Evolutionary conservation across 116 monocot genomes (phyloP).

Genomic region (Zostera marina): DNA sequence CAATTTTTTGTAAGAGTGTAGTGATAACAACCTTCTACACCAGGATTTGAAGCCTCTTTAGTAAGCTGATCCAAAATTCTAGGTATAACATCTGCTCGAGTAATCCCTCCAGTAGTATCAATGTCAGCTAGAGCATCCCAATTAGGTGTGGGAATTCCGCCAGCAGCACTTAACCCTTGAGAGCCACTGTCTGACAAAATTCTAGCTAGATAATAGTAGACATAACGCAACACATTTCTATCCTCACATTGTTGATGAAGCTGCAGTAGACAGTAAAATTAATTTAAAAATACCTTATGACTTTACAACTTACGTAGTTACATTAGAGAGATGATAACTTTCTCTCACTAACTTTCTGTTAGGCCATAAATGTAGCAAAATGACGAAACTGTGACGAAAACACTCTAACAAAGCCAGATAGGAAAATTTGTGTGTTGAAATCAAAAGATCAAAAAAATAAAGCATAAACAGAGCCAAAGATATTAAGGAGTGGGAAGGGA

Average conservation of each 20-base stretch:
- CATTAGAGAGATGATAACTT: not conserved
- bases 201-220: conserved; percentile 98
- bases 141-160: conserved; percentile 98
- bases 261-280: conserved; percentile 26
- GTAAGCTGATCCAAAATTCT: conserved; percentile 77
- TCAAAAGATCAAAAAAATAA: too few relatives aligned
- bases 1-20: not conserved
- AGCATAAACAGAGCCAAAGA: not conserved
- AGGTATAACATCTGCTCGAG: conserved; percentile 94
- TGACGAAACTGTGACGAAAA: too few relatives aligned
- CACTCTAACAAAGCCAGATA: too few relatives aligned
- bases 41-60: conserved; percentile 57
- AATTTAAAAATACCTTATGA: conserved; percentile 2
- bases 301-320: not conserved
- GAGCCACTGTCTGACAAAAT: conserved; percentile 86
- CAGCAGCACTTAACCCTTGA: conserved; percentile 73
- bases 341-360: not conserved
- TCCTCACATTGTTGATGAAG: conserved; percentile 97
- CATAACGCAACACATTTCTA: conserved; percentile 86
- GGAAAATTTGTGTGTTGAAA: too few relatives aligned
- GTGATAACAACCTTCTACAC: conserved; percentile 51
- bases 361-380: not conserved
- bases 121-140: conserved; percentile 99
- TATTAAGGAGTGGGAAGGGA: not conserved
- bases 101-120: conserved; percentile 96